These are phyloP conservation scores for Scedosporium dehoogii DNA, from an alignment of 2,329 filamentous ascomycete species.

Conservation along the genomic window DNA sequence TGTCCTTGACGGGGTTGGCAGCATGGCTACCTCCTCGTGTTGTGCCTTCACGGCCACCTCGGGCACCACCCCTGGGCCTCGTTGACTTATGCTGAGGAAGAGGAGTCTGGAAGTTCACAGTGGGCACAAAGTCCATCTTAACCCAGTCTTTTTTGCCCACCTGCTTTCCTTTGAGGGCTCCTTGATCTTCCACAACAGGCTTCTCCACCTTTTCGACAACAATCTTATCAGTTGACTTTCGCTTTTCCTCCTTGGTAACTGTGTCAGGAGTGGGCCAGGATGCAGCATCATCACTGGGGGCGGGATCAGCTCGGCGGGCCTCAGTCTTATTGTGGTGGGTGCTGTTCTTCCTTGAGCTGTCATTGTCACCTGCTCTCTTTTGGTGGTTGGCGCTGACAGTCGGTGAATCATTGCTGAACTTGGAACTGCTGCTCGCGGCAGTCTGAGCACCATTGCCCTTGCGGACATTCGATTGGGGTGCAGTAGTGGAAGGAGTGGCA, in stretches of 20 bases:
- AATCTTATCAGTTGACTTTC: conserved; percentile 56
- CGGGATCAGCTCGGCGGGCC: conserved; percentile 8
- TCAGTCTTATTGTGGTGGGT: conserved; percentile 36
- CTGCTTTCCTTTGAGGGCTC: conserved; percentile 38
- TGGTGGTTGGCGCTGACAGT: conserved; percentile 27
- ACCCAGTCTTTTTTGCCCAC: conserved; percentile 74
- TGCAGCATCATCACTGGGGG: conserved; percentile 44
- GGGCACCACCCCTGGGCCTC: conserved; percentile 39
- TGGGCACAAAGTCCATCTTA: conserved; percentile 70
- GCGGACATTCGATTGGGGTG: conserved; percentile 11
- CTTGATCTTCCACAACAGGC: conserved; percentile 48
- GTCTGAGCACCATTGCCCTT: conserved; percentile 18
- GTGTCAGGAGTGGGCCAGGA: conserved; percentile 89
- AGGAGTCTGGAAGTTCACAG: conserved; percentile 78
- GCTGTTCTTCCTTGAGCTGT: conserved; percentile 13
- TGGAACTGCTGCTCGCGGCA: conserved; percentile 10
- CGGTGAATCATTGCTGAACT: conserved; percentile 14
- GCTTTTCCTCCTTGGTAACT: conserved; percentile 59
- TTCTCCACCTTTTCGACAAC: conserved; percentile 49
- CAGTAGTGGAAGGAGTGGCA: conserved; percentile 14
- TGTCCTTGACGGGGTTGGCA: not conserved
- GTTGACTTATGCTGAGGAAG: conserved; percentile 45
- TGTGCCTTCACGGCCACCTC: conserved; percentile 28
- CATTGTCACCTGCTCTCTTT: conserved; percentile 32
- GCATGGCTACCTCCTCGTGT: conserved; percentile 19